Evolutionary conservation across 1,284 basidiomycete species (phyloP), one percentile per base, ranked within the genome.

Genomic region (Ceratobasidium sp.): DNA sequence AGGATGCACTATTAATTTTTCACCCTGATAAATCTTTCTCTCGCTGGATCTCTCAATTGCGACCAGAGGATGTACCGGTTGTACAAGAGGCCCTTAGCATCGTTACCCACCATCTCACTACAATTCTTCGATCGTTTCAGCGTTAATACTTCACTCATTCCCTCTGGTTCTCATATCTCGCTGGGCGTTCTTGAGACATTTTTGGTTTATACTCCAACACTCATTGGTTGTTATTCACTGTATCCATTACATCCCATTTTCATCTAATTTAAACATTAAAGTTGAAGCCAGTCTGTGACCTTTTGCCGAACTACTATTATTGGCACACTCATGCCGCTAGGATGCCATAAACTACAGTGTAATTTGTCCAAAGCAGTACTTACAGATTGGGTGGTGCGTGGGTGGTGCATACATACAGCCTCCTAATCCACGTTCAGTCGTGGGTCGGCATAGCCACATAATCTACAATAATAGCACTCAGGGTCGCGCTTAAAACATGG

Each of bases 11-110:
- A 12, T 75, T 75, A 65, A 62, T 56, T 3, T 75, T 75, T 33
- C 73, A 75, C 38, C 73, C 70, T 17, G 73, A 75, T 65, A 75
- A 75, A 65, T 65, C 73, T 40, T 59, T 61, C 26, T 57, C 73
- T 44, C 73, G 73, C 10, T 75, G 73, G 73, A 7, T 64, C 44
- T 75, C 73, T 54, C 61, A 46, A 20, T 33, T 75, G 28, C 73
- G 52, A 38, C 50, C 59, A 9, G 52, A 75, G 20, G 73, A 75
- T 56, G 38, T 54, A 40, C 48, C 61, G 17, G 23, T 46, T 42
- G 61, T 65, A 20, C 61, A 44, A 28, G 52, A 42, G n/a, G 73
- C 73, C 6, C 61, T 75, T 17, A 28, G 38, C 23, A 64, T 65
- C 44, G 61, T 75, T 40, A 75, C 73, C 17, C 73, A 38, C 23